These are phyloP conservation scores for Colletotrichum chlorophyti DNA, from an alignment of 2,329 filamentous ascomycete genomes.

Conservation along the genomic window DNA sequence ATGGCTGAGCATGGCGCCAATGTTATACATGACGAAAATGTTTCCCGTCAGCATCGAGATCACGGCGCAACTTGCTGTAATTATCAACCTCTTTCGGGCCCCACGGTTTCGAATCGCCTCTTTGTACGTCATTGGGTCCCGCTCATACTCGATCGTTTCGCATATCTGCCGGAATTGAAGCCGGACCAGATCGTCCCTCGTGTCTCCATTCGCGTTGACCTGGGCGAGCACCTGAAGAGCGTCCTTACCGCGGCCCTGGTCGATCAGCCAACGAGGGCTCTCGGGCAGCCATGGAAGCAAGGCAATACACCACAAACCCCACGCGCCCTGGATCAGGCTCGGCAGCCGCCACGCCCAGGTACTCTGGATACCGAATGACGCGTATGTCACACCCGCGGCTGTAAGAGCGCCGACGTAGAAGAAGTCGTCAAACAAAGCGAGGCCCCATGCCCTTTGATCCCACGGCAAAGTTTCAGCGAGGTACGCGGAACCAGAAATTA, in stretches of 20 bases:
- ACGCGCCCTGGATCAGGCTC: background rate
- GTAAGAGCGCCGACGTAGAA: constrained; percentile 1
- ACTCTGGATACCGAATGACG: background rate
- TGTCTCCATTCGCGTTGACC: background rate
- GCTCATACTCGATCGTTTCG: constrained; percentile 6
- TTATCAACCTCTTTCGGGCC: background rate
- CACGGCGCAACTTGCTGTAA: background rate
- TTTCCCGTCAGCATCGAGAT: constrained; percentile 5
- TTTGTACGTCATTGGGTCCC: background rate
- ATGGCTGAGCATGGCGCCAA: background rate
- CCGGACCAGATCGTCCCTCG: constrained; percentile 1
- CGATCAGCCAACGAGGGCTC: constrained; percentile 10
- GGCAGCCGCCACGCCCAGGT: constrained; percentile 14
- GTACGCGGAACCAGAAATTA: constrained; percentile 7
- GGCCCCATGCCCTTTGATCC: background rate
- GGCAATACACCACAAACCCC: background rate
- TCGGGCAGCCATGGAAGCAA: constrained; percentile 9
- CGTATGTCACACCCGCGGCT: constrained; percentile 7
- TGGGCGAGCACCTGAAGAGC: constrained; percentile 1
- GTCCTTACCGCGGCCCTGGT: background rate
- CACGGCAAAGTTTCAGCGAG: constrained; percentile 1
- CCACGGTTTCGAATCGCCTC: background rate
- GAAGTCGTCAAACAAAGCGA: constrained; percentile 6
- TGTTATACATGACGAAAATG: constrained; percentile 3
- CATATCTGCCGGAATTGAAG: constrained; percentile 15